These are phyloP conservation scores for Clonostachys rosea DNA, from an alignment of 2,329 filamentous ascomycete species.

Conservation along the genomic window DNA sequence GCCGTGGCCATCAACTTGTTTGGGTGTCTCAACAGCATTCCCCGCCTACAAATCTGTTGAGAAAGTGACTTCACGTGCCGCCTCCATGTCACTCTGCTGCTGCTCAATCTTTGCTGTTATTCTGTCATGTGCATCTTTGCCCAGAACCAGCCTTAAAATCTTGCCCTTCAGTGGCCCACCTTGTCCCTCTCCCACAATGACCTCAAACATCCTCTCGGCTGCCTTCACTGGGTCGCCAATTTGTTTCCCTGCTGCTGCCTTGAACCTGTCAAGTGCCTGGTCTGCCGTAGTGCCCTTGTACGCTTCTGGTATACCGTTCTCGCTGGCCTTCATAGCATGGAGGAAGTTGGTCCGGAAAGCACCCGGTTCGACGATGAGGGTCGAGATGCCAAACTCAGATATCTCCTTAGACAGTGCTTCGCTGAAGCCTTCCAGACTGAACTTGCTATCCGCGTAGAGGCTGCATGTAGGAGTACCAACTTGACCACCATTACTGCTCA, in stretches of 20 bases:
- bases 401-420: constrained; percentile 37
- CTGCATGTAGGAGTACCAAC: constrained; percentile 27
- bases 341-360: constrained; percentile 44
- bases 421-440: constrained; percentile 31
- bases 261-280: constrained; percentile 14
- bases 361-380: constrained; percentile 41
- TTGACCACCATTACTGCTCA: constrained; percentile 37
- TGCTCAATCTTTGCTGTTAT: constrained; percentile 15
- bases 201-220: constrained; percentile 28
- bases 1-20: no score
- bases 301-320: constrained; percentile 1
- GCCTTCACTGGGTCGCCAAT: constrained; percentile 30
- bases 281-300: constrained; percentile 18
- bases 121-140: constrained; percentile 20
- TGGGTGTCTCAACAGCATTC: no score
- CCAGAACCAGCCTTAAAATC: constrained; percentile 24
- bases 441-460: constrained; percentile 41
- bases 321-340: constrained; percentile 11
- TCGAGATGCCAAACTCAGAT: constrained; percentile 33
- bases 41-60: neutral
- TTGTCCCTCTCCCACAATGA: constrained; percentile 20
- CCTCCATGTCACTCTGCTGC: constrained; percentile 2
- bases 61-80: constrained; percentile 1
- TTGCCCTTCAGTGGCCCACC: constrained; percentile 17
- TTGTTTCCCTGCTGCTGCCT: constrained; percentile 21